Conservation (phyloP, 108 stramenopile species). For the Pseudonitzschia delicatissima region DNA sequence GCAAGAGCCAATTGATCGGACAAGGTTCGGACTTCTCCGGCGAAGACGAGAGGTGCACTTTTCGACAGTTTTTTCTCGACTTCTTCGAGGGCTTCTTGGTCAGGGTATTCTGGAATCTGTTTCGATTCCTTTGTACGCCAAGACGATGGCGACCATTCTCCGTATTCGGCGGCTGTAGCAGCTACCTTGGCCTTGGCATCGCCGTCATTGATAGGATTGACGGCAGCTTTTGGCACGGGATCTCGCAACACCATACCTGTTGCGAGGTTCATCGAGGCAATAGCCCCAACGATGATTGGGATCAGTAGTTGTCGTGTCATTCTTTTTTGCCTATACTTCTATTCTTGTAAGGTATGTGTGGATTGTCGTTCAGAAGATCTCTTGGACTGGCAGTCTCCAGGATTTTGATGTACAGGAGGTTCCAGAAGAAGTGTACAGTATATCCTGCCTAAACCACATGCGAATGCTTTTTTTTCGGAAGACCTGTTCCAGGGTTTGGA, state of each 20-base stretch:
- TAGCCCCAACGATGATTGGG: background rate
- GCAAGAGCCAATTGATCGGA: constrained; percentile 90
- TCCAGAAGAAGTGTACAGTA: too few species aligned
- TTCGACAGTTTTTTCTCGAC: constrained; percentile 52
- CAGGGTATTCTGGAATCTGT: constrained; percentile 83
- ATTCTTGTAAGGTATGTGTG: too few species aligned
- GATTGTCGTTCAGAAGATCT: too few species aligned
- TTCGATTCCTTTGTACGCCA: constrained; percentile 65
- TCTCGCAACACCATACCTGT: constrained; percentile 9
- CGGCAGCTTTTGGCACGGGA: background rate
- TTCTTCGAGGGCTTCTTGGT: constrained; percentile 57
- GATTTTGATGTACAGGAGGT: too few species aligned
- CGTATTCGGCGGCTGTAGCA: constrained; percentile 18
- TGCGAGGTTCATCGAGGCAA: constrained; percentile 2
- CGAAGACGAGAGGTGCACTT: constrained; percentile 85
- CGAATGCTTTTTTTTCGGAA: too few species aligned
- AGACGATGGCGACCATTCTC: constrained; percentile 74
- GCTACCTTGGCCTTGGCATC: background rate
- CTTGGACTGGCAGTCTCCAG: too few species aligned
- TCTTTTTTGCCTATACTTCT: too few species aligned
- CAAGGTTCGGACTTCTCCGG: constrained; percentile 89
- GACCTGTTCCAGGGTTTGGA: too few species aligned
- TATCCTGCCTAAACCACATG: too few species aligned
- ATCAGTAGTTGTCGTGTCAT: constrained; percentile 6
- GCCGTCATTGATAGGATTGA: background rate